These are phyloP conservation scores for Nemania sp. DNA, from an alignment of 2,329 filamentous ascomycete genomes.

Conservation along the genomic window DNA sequence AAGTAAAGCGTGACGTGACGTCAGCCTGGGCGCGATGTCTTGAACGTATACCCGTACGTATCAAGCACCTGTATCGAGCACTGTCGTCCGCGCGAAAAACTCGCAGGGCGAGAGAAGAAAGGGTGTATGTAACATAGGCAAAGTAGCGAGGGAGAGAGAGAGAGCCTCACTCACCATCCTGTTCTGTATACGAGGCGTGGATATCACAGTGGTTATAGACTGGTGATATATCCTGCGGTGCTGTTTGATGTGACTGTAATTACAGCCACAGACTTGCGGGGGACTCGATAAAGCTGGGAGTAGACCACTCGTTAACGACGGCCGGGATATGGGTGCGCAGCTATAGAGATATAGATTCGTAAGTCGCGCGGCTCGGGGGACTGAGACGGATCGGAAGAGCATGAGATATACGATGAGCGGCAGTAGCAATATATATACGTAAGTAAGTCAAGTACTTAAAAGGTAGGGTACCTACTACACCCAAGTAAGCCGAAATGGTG, in stretches of 20 bases:
- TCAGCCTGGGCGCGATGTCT: too few species aligned
- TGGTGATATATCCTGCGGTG: not conserved
- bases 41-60: too few species aligned
- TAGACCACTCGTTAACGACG: too few species aligned
- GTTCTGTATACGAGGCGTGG: not conserved
- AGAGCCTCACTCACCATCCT: slow-evolving; percentile 6
- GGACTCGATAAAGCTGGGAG: too few species aligned
- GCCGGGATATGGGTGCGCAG: not conserved
- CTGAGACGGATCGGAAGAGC: not conserved
- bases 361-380: too few species aligned
- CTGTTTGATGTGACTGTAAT: not conserved
- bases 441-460: not conserved
- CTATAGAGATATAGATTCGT: not conserved
- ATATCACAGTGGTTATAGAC: not conserved
- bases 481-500: too few species aligned
- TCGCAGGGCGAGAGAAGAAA: not conserved
- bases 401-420: not conserved
- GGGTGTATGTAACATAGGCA: not conserved
- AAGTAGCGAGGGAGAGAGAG: not conserved
- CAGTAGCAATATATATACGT: not conserved
- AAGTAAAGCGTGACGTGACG: too few species aligned
- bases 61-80: too few species aligned
- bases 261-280: too few species aligned
- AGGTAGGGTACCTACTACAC: too few species aligned
- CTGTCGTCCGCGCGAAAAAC: too few species aligned